A percentile compares a stretch with the other conserved stretches of the same genome.
phyloP scores from a whole-genome alignment of 2,329 filamentous ascomycete genomes.

The Diaporthe velutina region DNA sequence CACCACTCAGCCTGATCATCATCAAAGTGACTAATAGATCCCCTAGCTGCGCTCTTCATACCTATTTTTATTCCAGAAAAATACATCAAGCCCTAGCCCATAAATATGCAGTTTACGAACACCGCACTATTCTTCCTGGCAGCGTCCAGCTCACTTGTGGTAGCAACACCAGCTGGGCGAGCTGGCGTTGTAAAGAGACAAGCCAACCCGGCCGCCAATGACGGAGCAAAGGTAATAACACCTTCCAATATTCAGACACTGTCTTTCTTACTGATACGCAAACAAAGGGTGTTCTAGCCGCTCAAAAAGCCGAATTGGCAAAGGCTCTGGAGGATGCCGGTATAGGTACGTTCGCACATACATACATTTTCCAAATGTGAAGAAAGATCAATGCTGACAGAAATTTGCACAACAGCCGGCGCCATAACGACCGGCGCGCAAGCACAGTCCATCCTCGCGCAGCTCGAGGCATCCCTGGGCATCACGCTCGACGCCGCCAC shows the following conservation, averaged over 20 bases:
- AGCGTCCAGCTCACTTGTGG: slow-evolving; percentile 14
- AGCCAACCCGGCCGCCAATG: slow-evolving; percentile 19
- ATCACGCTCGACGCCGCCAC: slow-evolving; percentile 12
- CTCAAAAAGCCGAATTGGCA: slow-evolving; percentile 15
- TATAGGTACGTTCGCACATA: background rate
- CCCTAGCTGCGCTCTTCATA: slow-evolving; percentile 2
- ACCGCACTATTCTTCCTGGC: background rate
- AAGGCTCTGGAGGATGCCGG: background rate
- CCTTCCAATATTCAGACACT: background rate
- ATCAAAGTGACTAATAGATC: background rate
- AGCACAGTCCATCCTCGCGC: slow-evolving; percentile 2
- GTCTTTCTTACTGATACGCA: background rate
- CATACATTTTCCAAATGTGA: background rate
- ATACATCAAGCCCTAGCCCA: too few relatives aligned
- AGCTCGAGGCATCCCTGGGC: slow-evolving; percentile 15
- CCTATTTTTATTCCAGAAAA: background rate
- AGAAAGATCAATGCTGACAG: background rate
- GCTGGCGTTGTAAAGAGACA: background rate
- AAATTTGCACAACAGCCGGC: background rate
- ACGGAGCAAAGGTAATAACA: slow-evolving; percentile 9
- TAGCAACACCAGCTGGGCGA: slow-evolving; percentile 8
- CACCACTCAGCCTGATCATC: background rate
- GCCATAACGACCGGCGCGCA: background rate
- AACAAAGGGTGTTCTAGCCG: slow-evolving; percentile 3
- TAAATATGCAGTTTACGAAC: background rate